Evolutionary conservation across 2,329 filamentous ascomycete genomes (phyloP), one percentile per base, ranked within the genome.

Genomic region (Aureobasidium sp.): DNA sequence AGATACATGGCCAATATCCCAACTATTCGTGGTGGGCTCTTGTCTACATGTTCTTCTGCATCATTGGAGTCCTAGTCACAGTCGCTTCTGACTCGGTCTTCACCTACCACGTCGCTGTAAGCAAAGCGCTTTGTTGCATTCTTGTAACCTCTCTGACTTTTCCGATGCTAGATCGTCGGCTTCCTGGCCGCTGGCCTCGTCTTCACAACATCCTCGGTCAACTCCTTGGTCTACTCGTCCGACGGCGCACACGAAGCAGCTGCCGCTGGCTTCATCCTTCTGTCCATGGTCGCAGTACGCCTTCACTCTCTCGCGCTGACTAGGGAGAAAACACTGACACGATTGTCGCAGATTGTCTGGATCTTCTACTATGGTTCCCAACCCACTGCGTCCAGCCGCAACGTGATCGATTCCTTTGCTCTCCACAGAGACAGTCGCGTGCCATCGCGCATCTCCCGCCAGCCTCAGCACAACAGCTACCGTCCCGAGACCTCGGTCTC

Each of bases 341-440:
- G 15, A 25, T 9, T 7, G 15, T 49, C 44, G 41, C 69, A 97
- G 92, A 90, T 96, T 69, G 85, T 97, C 64, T 99, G 94, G 94
- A 96, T 97, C 68, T 96, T 97, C 77, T 97, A 97, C 80, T 99
- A 97, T 71, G 94, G 94, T 70, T 96, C 93, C 2, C 88, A 91
- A 20, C 91, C 93, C 1, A 89, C 90, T 45, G 90, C 92, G 17
- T 84, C 87, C 61, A 90, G 92, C 66, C 89, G 93, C 69, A 87
- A 90, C 62, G 96, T 95, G 74, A 89, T 97, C 69, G 94, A 99
- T 77, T 96, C 93, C 0, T 97, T 97, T 72, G 91, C 94, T 53
- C 82, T 97, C 25, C 86, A 94, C 78, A 97, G 97, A 78, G 92
- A 96, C 70, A 72, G 76, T 48, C 77, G 77, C 51, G 85, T 83